Conservation (phyloP, 225 moss, liverwort and hornwort species). For the Bryoerythrophyllum caledonicum region DNA sequence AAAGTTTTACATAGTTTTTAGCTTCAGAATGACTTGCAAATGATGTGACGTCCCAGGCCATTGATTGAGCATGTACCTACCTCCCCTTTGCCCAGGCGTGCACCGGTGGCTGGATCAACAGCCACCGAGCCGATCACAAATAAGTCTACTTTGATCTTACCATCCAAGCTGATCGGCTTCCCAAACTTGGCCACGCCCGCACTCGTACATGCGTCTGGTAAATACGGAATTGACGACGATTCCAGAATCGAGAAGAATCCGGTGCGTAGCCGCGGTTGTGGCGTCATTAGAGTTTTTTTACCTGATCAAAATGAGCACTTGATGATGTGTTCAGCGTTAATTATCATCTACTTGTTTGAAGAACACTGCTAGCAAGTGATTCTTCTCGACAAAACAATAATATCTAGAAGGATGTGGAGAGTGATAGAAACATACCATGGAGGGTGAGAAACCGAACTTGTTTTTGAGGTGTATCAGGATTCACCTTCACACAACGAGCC, state of each 20-base stretch:
- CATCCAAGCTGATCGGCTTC: slow-evolving; percentile 63
- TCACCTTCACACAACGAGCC: too few relatives aligned
- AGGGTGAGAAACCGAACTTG: too few relatives aligned
- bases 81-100: slow-evolving; percentile 90
- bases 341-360: background rate
- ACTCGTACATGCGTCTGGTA: slow-evolving; percentile 77
- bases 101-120: slow-evolving; percentile 84
- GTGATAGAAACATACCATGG: too few relatives aligned
- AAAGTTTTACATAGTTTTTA: too few relatives aligned
- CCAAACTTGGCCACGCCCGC: slow-evolving; percentile 85
- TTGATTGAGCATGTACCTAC: slow-evolving; percentile 34
- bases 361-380: background rate
- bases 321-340: slow-evolving; percentile 32
- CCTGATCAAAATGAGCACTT: slow-evolving; percentile 44
- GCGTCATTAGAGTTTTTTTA: slow-evolving; percentile 75
- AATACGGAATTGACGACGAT: slow-evolving; percentile 38
- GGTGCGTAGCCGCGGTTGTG: slow-evolving; percentile 87
- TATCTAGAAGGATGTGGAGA: too few relatives aligned
- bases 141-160: slow-evolving; percentile 72
- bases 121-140: slow-evolving; percentile 92
- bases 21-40: too few relatives aligned
- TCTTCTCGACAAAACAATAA: background rate
- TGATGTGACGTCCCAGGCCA: too few relatives aligned
- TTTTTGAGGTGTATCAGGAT: too few relatives aligned
- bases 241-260: slow-evolving; percentile 84